These are phyloP conservation scores for Colletotrichum godetiae DNA, from an alignment of 2,329 filamentous ascomycete genomes.

Conservation along the genomic window DNA sequence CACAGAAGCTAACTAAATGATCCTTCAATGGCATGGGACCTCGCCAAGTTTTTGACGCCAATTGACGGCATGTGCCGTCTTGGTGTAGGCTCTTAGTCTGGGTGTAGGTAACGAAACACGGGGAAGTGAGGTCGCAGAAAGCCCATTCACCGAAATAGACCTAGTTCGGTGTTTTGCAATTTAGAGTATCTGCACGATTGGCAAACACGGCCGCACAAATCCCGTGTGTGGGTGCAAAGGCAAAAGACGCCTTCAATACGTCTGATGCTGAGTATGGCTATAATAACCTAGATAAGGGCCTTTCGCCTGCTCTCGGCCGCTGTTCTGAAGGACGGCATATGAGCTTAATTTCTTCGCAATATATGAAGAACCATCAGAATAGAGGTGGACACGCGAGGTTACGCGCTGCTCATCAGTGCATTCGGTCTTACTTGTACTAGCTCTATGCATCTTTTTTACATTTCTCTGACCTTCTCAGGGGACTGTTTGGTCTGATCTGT, in stretches of 20 bases:
- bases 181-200: background rate
- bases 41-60: background rate
- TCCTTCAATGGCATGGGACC: background rate
- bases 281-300: background rate
- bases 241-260: too few relatives aligned
- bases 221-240: too few relatives aligned
- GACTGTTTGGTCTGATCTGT: background rate
- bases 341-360: background rate
- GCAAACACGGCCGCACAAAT: background rate
- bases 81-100: background rate
- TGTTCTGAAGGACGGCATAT: background rate
- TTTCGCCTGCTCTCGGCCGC: background rate
- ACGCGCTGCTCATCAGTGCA: background rate
- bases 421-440: too few relatives aligned
- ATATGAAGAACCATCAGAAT: background rate
- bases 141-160: background rate
- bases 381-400: background rate
- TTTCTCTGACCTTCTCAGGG: background rate
- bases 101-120: background rate
- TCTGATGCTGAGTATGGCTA: too few relatives aligned
- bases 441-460: too few relatives aligned
- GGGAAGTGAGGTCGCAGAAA: background rate
- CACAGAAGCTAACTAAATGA: background rate
- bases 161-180: background rate
- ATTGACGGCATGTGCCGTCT: background rate